phyloP scores from a whole-genome alignment of 768 basidiomycete species.

The Mycena vitilis region DNA sequence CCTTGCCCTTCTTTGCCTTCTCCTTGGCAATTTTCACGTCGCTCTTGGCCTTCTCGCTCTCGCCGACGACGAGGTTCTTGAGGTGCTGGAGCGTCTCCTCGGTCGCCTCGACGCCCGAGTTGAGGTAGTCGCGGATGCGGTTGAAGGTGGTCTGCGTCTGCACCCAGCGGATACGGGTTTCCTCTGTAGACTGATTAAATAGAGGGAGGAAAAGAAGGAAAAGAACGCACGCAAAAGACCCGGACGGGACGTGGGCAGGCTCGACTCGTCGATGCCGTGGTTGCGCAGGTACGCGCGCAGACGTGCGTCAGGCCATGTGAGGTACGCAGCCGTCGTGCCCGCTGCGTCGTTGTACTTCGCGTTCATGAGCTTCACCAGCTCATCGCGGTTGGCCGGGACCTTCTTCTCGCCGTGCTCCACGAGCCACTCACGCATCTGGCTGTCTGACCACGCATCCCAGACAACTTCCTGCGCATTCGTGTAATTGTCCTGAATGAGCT shows the following conservation, averaged over 20 bases:
- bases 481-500: slow-evolving; percentile 83
- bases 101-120: slow-evolving; percentile 74
- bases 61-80: slow-evolving; percentile 59
- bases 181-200: slow-evolving; percentile 56
- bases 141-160: slow-evolving; percentile 71
- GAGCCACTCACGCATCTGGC: slow-evolving; percentile 78
- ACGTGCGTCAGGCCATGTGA: slow-evolving; percentile 93
- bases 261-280: slow-evolving; percentile 77
- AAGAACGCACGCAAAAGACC: slow-evolving; percentile 76
- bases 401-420: slow-evolving; percentile 76
- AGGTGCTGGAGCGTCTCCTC: slow-evolving; percentile 78
- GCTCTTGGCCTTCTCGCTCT: slow-evolving; percentile 44
- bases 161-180: slow-evolving; percentile 84
- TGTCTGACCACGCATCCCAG: slow-evolving; percentile 79
- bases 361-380: slow-evolving; percentile 78
- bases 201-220: not conserved
- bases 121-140: slow-evolving; percentile 74
- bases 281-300: slow-evolving; percentile 90
- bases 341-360: slow-evolving; percentile 69
- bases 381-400: slow-evolving; percentile 76
- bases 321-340: slow-evolving; percentile 67
- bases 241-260: slow-evolving; percentile 72
- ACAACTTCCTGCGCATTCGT: slow-evolving; percentile 66
- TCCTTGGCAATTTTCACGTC: slow-evolving; percentile 28
- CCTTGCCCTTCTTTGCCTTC: slow-evolving; percentile 32